A percentile compares a stretch with the other conserved stretches of the same genome.
Conservation (phyloP, 176 grass and related monocot genomes). For the Lolium multiflorum region DNA sequence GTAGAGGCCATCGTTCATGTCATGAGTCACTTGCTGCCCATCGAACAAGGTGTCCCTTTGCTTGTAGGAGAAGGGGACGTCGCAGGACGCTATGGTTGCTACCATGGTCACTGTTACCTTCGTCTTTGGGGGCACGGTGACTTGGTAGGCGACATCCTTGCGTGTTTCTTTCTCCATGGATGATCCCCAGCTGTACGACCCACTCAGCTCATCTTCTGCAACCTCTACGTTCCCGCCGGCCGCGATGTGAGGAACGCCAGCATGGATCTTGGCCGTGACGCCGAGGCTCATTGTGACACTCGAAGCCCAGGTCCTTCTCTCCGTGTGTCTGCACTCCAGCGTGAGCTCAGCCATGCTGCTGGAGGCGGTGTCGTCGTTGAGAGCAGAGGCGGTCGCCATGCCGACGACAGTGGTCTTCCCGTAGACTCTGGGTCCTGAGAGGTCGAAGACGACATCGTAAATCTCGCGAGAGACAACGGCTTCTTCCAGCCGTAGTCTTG, state of each 20-base stretch:
- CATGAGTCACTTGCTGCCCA: neutral
- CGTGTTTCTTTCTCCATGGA: neutral
- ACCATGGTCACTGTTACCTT: neutral
- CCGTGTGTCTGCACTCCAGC: neutral
- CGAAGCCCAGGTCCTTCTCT: neutral
- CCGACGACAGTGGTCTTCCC: neutral
- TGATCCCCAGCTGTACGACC: slow-evolving; percentile 6
- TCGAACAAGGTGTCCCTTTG: neutral
- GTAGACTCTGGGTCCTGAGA: neutral
- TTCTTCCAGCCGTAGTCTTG: neutral
- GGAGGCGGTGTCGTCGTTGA: neutral
- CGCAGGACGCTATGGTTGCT: neutral
- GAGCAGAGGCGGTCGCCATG: neutral
- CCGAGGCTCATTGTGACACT: neutral
- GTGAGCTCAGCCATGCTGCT: neutral
- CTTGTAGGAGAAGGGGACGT: slow-evolving; percentile 27
- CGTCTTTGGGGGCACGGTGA: slow-evolving; percentile 5
- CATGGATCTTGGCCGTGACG: neutral
- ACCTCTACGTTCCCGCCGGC: neutral
- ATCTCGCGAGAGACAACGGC: neutral
- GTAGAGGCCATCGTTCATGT: slow-evolving; percentile 36
- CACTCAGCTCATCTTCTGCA: neutral
- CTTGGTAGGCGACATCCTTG: neutral
- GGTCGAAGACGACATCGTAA: slow-evolving; percentile 20
- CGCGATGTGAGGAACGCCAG: neutral